These are phyloP conservation scores for Phylloporus scabripes DNA, from an alignment of 768 basidiomycete species.

Conservation along the genomic window DNA sequence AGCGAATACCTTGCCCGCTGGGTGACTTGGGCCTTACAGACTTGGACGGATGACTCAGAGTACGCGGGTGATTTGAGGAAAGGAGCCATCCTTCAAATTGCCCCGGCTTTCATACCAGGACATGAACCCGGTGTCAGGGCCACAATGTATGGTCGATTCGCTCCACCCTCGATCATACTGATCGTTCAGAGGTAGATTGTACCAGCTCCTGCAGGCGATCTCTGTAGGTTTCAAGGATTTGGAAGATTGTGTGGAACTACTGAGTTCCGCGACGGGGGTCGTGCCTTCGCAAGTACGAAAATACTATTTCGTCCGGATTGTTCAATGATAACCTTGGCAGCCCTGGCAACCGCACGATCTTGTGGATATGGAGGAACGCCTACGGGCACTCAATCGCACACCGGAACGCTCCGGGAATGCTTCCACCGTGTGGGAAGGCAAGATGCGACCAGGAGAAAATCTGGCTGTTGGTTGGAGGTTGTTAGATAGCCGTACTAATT, in stretches of 20 bases:
- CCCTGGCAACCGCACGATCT: slow-evolving; percentile 49
- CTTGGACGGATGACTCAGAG: slow-evolving; percentile 30
- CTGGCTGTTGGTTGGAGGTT: slow-evolving; percentile 47
- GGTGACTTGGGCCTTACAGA: slow-evolving; percentile 56
- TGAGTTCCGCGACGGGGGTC: slow-evolving; percentile 5
- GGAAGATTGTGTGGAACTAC: slow-evolving; percentile 15
- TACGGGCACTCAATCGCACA: slow-evolving; percentile 31
- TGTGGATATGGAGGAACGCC: slow-evolving; percentile 50
- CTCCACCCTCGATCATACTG: neutral
- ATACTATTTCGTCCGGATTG: neutral
- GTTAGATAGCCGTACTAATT: slow-evolving; percentile 38
- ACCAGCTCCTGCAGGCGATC: slow-evolving; percentile 17
- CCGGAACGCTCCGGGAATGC: neutral
- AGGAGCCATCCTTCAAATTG: slow-evolving; percentile 40
- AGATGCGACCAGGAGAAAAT: neutral
- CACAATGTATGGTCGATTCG: slow-evolving; percentile 30
- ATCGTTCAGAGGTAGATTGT: slow-evolving; percentile 18
- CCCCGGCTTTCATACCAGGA: slow-evolving; percentile 44
- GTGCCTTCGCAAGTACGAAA: slow-evolving; percentile 16
- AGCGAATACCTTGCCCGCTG: slow-evolving; percentile 62
- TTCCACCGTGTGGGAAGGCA: neutral
- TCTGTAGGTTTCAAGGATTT: slow-evolving; percentile 17
- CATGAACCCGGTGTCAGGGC: slow-evolving; percentile 22
- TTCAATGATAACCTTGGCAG: slow-evolving; percentile 27
- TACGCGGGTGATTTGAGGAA: slow-evolving; percentile 40